These are phyloP conservation scores for Nitzschia putrida DNA, from an alignment of 108 stramenopile species.

Conservation along the genomic window DNA sequence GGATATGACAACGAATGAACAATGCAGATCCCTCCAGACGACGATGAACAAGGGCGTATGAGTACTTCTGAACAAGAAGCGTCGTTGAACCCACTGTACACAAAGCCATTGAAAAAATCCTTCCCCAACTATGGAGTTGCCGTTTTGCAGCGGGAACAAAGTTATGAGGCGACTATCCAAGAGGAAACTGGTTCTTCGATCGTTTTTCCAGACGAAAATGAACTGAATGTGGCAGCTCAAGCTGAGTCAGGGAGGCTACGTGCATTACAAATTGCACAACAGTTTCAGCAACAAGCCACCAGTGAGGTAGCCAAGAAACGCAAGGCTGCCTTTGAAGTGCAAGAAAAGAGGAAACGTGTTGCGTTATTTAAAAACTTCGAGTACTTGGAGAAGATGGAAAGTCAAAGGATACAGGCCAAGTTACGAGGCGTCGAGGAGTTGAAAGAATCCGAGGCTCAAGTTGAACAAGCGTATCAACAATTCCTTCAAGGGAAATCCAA, in stretches of 20 bases:
- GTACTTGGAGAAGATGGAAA: constrained; percentile 60
- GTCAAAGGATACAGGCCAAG: constrained; percentile 47
- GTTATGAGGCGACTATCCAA: neutral
- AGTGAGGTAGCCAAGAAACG: constrained; percentile 21
- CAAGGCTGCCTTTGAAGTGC: constrained; percentile 38
- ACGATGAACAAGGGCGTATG: too few relatives aligned
- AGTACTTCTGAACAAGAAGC: neutral
- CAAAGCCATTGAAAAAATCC: neutral
- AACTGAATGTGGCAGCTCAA: neutral
- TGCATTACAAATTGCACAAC: constrained; percentile 26
- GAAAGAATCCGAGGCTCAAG: constrained; percentile 39
- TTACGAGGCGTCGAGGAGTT: constrained; percentile 49
- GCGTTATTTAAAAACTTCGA: constrained; percentile 70
- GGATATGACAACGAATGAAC: too few relatives aligned
- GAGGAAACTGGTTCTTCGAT: neutral
- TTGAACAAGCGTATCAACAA: constrained; percentile 13
- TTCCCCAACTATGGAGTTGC: constrained; percentile 14
- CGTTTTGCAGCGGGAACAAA: neutral
- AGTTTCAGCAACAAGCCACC: constrained; percentile 14
- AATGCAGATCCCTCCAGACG: too few relatives aligned
- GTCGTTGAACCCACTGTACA: neutral
- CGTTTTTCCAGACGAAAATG: neutral
- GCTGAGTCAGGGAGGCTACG: constrained; percentile 16
- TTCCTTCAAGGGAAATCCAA: neutral
- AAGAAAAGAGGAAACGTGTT: constrained; percentile 42